Percentiles rank a stretch among this genome's conserved stretches.
These are phyloP conservation scores for Zygosaccharomyces sapae DNA, from an alignment of 1,139 yeast genomes.

Conservation along the genomic window DNA sequence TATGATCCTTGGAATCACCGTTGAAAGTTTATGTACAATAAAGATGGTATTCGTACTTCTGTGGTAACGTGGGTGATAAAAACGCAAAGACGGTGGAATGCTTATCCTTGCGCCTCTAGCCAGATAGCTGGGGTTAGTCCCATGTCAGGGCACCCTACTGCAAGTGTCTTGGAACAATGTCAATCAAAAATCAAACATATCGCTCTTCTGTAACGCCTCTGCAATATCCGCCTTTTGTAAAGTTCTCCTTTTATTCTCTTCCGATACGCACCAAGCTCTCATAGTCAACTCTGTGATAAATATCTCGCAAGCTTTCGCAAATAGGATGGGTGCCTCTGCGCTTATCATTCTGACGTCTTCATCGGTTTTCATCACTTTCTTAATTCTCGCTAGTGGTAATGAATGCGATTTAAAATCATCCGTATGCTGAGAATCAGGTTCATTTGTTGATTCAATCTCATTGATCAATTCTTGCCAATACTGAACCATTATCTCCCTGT, in stretches of 20 bases:
- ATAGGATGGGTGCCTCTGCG: constrained; percentile 95
- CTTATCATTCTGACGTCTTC: constrained; percentile 96
- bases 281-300: constrained; percentile 94
- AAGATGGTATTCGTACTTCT: no score
- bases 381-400: constrained; percentile 88
- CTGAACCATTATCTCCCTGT: constrained; percentile 84
- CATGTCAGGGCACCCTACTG: constrained; percentile 4
- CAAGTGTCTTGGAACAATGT: constrained; percentile 73
- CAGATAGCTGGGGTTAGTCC: no score
- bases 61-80: not conserved
- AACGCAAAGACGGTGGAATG: no score
- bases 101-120: no score
- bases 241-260: constrained; percentile 89
- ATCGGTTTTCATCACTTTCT: constrained; percentile 92
- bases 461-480: constrained; percentile 97
- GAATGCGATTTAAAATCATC: constrained; percentile 88
- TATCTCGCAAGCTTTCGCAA: constrained; percentile 96
- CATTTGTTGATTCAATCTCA: constrained; percentile 57
- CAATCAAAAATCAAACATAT: constrained; percentile 95
- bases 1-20: not conserved
- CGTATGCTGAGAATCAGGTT: constrained; percentile 29
- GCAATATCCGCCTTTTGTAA: constrained; percentile 92
- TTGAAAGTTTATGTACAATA: not conserved
- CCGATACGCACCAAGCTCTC: constrained; percentile 99
- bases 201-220: constrained; percentile 88